phyloP scores from a whole-genome alignment of 176 grass and related monocot species.

The Paspalum vaginatum region DNA sequence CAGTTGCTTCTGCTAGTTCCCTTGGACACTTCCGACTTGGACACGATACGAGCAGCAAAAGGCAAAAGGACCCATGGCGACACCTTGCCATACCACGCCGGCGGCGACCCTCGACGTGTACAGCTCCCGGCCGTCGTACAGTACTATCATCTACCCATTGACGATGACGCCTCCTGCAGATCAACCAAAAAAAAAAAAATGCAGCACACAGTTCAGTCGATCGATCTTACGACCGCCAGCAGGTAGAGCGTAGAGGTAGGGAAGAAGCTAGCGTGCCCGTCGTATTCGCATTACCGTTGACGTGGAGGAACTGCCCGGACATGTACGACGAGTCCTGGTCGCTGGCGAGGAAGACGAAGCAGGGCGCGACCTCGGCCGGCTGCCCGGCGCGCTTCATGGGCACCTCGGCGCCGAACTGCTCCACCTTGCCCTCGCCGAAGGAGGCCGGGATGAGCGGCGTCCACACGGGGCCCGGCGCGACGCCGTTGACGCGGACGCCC shows the following conservation, averaged over 20 bases:
- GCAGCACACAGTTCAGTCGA: too few relatives aligned
- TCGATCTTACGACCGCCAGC: too few relatives aligned
- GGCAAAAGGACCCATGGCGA: background rate
- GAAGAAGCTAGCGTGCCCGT: too few relatives aligned
- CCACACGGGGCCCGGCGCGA: conserved; percentile 75
- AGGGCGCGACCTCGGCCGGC: conserved; percentile 63
- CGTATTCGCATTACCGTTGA: too few relatives aligned
- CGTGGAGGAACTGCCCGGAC: conserved; percentile 77
- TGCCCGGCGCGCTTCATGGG: conserved; percentile 68
- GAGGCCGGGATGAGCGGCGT: conserved; percentile 80
- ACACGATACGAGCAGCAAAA: background rate
- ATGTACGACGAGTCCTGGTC: conserved; percentile 74
- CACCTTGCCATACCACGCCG: background rate
- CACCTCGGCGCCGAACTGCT: conserved; percentile 54
- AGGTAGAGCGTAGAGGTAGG: too few relatives aligned
- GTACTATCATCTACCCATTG: conserved; percentile 47
- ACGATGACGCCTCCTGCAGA: conserved; percentile 59
- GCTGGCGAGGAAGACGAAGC: conserved; percentile 74
- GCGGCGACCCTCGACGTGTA: background rate
- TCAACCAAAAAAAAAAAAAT: too few relatives aligned
- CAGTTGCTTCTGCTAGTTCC: background rate
- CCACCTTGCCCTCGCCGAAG: conserved; percentile 53
- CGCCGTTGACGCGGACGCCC: conserved; percentile 69
- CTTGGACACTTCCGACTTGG: background rate
- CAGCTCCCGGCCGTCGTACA: too few relatives aligned